These are phyloP conservation scores for Fomitopsis pinicola DNA, from an alignment of 1,284 basidiomycete species.

Conservation along the genomic window DNA sequence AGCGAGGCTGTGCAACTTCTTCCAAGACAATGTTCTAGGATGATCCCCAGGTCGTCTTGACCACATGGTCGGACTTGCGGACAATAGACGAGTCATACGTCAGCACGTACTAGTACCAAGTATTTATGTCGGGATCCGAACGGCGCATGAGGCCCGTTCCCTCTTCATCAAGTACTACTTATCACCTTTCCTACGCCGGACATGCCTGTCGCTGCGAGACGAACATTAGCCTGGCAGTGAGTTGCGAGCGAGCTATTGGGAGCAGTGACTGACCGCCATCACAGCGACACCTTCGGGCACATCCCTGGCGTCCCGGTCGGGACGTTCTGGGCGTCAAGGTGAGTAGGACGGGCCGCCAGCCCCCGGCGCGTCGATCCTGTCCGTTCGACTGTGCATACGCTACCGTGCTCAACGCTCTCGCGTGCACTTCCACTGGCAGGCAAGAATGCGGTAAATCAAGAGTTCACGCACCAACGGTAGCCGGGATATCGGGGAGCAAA, in stretches of 20 bases:
- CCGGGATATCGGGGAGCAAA: conserved; percentile 19
- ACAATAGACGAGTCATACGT: too few species aligned
- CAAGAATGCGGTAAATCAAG: conserved; percentile 11
- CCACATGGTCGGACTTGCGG: too few species aligned
- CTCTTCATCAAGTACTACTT: neutral
- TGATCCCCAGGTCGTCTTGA: too few species aligned
- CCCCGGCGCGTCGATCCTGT: neutral
- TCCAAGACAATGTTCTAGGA: too few species aligned
- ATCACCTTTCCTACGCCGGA: neutral
- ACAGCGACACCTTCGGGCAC: conserved; percentile 18
- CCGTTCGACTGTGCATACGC: neutral
- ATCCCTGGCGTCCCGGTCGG: conserved; percentile 20
- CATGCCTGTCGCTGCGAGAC: neutral
- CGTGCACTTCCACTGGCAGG: neutral
- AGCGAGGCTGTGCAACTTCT: too few species aligned
- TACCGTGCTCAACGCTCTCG: neutral
- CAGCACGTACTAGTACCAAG: too few species aligned
- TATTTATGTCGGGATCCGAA: too few species aligned
- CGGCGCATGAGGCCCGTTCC: too few species aligned
- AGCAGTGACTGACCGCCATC: neutral
- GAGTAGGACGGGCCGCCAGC: neutral
- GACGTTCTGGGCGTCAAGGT: conserved; percentile 19
- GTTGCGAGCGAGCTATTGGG: neutral
- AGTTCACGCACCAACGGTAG: conserved; percentile 16
- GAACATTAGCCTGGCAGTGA: neutral